A percentile compares a stretch with the other conserved stretches of the same genome.
Evolutionary conservation across 148 eudicot genomes (phyloP).

Genomic region (Selenicereus undatus): DNA sequence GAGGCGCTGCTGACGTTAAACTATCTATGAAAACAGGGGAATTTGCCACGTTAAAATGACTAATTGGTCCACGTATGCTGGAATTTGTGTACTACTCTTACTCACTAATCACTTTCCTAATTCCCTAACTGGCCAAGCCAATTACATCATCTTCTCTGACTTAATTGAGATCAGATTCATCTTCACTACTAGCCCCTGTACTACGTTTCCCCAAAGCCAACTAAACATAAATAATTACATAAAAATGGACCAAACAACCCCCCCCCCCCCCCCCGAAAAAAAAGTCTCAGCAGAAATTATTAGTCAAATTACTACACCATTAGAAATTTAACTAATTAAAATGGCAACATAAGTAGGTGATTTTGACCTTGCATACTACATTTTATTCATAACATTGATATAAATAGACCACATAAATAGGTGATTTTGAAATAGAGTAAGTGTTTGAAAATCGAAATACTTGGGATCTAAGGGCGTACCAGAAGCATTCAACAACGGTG

Average conservation of each 20-base stretch:
- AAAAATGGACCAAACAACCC: not conserved
- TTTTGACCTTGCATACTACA: no score
- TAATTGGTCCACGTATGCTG: not conserved
- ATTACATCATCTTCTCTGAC: slow-evolving; percentile 1
- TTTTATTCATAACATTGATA: no score
- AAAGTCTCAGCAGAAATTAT: no score
- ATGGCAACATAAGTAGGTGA: no score
- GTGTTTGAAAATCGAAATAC: no score
- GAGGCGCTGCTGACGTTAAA: not conserved
- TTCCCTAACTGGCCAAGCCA: not conserved
- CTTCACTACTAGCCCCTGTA: not conserved
- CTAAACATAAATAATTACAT: not conserved
- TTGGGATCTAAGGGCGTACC: no score
- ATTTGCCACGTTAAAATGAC: not conserved
- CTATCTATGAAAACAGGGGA: not conserved
- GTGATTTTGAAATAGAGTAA: no score
- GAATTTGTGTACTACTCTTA: not conserved
- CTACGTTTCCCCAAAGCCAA: not conserved
- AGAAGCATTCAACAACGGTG: no score
- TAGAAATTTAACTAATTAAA: no score
- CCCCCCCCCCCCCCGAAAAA: not conserved
- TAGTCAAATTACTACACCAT: no score
- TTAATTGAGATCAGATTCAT: not conserved
- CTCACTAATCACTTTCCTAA: slow-evolving; percentile 2
- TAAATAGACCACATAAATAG: no score